phyloP scores from a whole-genome alignment of 2,329 filamentous ascomycete genomes.

The Periconia sp. region DNA sequence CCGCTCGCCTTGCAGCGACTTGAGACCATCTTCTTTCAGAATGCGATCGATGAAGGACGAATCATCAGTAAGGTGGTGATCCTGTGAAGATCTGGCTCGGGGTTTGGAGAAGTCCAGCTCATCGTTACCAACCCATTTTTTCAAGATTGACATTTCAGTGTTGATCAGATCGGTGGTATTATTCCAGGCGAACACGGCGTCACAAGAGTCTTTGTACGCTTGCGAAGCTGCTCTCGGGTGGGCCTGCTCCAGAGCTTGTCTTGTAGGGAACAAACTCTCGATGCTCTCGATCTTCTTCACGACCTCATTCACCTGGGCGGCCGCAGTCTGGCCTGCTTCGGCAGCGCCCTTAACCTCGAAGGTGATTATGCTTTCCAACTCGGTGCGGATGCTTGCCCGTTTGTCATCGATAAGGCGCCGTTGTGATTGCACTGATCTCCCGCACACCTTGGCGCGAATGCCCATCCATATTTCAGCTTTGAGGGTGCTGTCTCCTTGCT shows the following conservation, averaged over 20 bases:
- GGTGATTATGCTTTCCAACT: slow-evolving; percentile 84
- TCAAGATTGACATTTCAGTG: slow-evolving; percentile 85
- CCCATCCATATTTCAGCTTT: slow-evolving; percentile 83
- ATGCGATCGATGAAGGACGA: slow-evolving; percentile 92
- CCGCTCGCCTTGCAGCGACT: slow-evolving; percentile 80
- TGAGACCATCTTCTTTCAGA: slow-evolving; percentile 92
- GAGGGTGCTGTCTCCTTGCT: slow-evolving; percentile 69
- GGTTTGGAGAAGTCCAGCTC: slow-evolving; percentile 87
- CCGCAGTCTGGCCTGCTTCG: slow-evolving; percentile 83
- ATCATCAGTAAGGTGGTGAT: slow-evolving; percentile 80
- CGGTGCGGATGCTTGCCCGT: slow-evolving; percentile 69
- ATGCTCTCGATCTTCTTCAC: slow-evolving; percentile 88
- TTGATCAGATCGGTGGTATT: slow-evolving; percentile 97
- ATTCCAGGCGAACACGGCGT: slow-evolving; percentile 92
- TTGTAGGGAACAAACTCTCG: slow-evolving; percentile 82
- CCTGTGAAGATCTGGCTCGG: slow-evolving; percentile 67
- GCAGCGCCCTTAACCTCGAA: slow-evolving; percentile 94
- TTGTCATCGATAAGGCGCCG: slow-evolving; percentile 85
- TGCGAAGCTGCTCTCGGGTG: slow-evolving; percentile 77
- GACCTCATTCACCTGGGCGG: slow-evolving; percentile 86
- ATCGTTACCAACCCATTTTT: slow-evolving; percentile 95
- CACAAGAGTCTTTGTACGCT: slow-evolving; percentile 78
- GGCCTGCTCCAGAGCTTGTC: slow-evolving; percentile 69
- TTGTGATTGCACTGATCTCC: slow-evolving; percentile 81
- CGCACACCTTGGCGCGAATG: slow-evolving; percentile 79